A percentile compares a stretch with the other conserved stretches of the same genome.
These are phyloP conservation scores for Adansonia grandidieri DNA, from an alignment of 441 rosid species.

Conservation along the genomic window DNA sequence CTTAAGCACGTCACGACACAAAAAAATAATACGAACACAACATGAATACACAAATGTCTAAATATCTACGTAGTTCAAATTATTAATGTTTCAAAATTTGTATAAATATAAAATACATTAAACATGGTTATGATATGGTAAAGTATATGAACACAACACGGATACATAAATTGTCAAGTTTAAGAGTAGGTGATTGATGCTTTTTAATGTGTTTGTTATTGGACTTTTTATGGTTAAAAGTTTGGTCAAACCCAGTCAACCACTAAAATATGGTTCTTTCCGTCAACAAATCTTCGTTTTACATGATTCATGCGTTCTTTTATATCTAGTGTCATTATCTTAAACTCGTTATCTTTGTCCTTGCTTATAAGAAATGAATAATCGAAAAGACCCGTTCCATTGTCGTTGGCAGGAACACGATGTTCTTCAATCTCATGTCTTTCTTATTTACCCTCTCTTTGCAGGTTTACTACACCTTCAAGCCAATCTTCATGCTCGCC, in stretches of 20 bases:
- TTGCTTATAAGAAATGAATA: not conserved
- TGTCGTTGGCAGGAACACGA: not conserved
- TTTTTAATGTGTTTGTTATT: not conserved
- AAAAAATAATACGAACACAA: too few relatives aligned
- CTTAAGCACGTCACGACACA: too few relatives aligned
- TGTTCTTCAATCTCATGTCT: not conserved
- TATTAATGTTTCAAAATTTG: too few relatives aligned
- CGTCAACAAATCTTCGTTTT: not conserved
- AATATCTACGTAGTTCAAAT: too few relatives aligned
- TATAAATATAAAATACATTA: too few relatives aligned
- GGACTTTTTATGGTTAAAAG: not conserved
- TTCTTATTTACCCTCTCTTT: not conserved
- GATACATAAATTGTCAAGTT: too few relatives aligned
- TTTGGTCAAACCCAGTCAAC: not conserved
- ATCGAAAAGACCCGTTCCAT: not conserved
- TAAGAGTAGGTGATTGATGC: not conserved
- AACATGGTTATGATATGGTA: too few relatives aligned
- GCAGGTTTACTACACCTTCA: constrained; percentile 95
- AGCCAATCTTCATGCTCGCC: constrained; percentile 92
- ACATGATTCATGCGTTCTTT: not conserved
- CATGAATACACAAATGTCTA: too few relatives aligned
- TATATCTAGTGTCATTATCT: not conserved
- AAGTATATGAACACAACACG: too few relatives aligned
- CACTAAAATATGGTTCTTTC: not conserved
- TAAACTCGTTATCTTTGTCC: too few relatives aligned